Evolutionary conservation across 75 land plant genomes (phyloP).

Genomic region (Sequoia sempervirens): DNA sequence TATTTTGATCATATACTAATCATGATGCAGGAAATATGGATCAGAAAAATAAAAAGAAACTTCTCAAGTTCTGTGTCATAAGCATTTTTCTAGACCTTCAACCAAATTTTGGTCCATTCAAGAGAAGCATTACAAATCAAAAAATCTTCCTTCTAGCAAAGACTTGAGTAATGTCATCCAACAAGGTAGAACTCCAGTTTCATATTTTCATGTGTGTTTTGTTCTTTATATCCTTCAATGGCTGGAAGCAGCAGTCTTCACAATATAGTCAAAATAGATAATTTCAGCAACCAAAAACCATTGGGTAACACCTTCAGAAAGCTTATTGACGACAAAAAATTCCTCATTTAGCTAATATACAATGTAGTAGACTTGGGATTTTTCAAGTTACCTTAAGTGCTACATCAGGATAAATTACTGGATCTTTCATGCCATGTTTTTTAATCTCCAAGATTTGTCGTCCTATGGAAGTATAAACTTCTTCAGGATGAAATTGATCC

Average conservation of each 20-base stretch:
- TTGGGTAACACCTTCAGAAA: not conserved
- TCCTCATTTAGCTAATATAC: not conserved
- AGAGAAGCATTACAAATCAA: too few species aligned
- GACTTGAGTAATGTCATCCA: too few species aligned
- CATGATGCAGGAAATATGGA: not conserved
- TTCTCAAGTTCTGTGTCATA: not conserved
- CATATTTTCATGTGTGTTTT: too few species aligned
- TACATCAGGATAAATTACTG: constrained; percentile 60
- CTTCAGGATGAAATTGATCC: constrained; percentile 30
- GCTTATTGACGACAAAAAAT: not conserved
- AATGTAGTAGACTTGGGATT: not conserved
- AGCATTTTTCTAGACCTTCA: not conserved
- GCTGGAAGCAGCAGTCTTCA: not conserved
- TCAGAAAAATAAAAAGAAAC: too few species aligned
- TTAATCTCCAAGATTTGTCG: constrained; percentile 36
- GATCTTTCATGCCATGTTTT: constrained; percentile 34
- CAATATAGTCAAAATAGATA: not conserved
- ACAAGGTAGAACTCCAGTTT: too few species aligned
- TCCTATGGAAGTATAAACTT: constrained; percentile 54
- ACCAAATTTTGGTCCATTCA: too few species aligned
- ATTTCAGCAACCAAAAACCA: not conserved
- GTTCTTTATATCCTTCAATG: too few species aligned
- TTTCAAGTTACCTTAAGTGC: constrained; percentile 58
- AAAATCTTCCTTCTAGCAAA: too few species aligned
- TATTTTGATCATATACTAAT: not conserved